Evolutionary conservation across 2,329 filamentous ascomycete species (phyloP).

Genomic region (Fusarium pilosicola): DNA sequence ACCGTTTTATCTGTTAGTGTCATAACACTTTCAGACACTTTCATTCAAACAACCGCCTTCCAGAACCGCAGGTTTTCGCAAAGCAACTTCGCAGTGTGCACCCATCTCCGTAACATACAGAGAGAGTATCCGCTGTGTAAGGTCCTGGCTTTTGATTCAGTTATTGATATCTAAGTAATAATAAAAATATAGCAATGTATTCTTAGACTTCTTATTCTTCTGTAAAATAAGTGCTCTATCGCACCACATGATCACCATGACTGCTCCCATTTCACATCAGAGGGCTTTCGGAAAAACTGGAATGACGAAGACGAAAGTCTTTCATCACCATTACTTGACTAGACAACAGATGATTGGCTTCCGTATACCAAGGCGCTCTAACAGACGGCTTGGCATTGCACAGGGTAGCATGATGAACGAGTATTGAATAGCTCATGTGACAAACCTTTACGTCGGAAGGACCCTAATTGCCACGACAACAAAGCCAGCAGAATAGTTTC

Average conservation of each 20-base stretch:
- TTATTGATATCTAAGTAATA: too few relatives aligned
- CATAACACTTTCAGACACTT: not conserved
- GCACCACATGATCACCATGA: too few relatives aligned
- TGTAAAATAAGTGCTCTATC: not conserved
- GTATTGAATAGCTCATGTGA: not conserved
- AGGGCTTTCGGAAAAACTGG: not conserved
- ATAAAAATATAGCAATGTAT: too few relatives aligned
- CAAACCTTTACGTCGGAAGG: too few relatives aligned
- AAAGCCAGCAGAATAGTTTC: not conserved
- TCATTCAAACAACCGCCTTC: not conserved
- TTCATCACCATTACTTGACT: not conserved
- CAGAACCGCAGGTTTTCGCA: fast-evolving
- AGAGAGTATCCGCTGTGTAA: too few relatives aligned
- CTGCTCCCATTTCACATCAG: fast-evolving
- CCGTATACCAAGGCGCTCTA: not conserved
- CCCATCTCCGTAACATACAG: fast-evolving
- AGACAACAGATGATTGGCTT: fast-evolving
- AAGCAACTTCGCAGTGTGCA: fast-evolving
- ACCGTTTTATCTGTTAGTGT: too few relatives aligned
- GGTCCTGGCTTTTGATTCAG: too few relatives aligned
- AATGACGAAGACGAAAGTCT: not conserved
- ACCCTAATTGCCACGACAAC: too few relatives aligned
- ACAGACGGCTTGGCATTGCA: not conserved
- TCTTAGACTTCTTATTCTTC: not conserved
- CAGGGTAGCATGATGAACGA: too few relatives aligned